Percentiles rank a stretch among this genome's conserved stretches.
phyloP scores from a whole-genome alignment of 257 asterid genomes.

The Jacaranda copaia region DNA sequence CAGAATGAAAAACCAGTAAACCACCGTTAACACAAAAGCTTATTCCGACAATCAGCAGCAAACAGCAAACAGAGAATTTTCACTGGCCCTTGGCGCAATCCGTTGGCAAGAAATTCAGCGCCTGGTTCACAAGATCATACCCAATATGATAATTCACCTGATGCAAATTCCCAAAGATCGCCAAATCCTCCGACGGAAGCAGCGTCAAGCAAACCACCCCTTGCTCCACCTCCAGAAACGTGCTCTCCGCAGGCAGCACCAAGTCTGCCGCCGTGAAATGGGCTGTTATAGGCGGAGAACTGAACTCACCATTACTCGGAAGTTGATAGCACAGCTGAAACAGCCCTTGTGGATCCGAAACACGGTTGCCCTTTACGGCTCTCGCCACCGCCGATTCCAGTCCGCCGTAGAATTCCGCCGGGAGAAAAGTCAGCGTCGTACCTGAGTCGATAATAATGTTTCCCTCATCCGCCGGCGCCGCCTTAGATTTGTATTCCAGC shows the following conservation, averaged over 20 bases:
- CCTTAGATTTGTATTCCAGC: neutral
- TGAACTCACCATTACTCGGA: neutral
- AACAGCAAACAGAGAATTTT: neutral
- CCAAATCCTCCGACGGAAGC: conserved; percentile 33
- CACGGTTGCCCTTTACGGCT: conserved; percentile 29
- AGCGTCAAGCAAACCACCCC: conserved; percentile 52
- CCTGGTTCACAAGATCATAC: conserved; percentile 54
- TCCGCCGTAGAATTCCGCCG: conserved; percentile 30
- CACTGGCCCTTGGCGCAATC: conserved; percentile 50
- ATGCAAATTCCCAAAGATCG: conserved; percentile 58
- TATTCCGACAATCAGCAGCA: too few species aligned
- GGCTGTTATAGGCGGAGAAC: conserved; percentile 37
- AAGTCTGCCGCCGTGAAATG: conserved; percentile 64
- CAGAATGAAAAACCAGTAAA: too few species aligned
- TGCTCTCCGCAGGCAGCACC: conserved; percentile 36
- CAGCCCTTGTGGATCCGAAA: neutral
- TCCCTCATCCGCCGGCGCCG: conserved; percentile 5
- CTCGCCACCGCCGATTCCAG: conserved; percentile 33
- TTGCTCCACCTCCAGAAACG: conserved; percentile 48
- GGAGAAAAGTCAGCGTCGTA: conserved; percentile 56
- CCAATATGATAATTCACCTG: conserved; percentile 54
- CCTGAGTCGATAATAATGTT: conserved; percentile 76
- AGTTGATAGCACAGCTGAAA: conserved; percentile 47
- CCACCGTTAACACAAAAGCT: too few species aligned
- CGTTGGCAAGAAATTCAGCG: conserved; percentile 44